Base-by-base conservation (phyloP, 371 early-diverging fungal species). In the Actinomucor elegans region DNA sequence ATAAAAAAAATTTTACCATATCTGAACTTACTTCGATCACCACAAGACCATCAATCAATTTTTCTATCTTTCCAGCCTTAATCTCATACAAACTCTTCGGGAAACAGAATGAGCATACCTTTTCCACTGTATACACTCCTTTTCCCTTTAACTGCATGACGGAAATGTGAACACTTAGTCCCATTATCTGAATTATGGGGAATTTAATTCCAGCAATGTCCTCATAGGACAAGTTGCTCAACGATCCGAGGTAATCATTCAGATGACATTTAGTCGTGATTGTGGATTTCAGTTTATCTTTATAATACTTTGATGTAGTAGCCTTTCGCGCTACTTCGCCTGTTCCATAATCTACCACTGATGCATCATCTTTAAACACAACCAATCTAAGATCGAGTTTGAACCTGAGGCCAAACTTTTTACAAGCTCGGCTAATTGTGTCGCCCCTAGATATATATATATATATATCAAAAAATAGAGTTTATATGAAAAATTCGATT, bases 141-240 rank as follows among this genome's bases (percentile, higher is more conserved):
- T 57, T 57, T 21, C 45, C 50, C 31, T 36, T 28, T 50, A 57
- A 45, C 44, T 51, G 49, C n/a, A 57, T 1, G 38, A 42, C 44
- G 37, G 52, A 59, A 43, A 52, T 47, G 34, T 48, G 52, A 42
- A 48, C 52, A 48, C 20, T 58, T 41, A 58, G 52, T 1, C 59
- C 48, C 37, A 48, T 52, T 47, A 58, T n/a, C 33, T 58, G 59
- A 21, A 46, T 58, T 40, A 51, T 52, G 51, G 59, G 47, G n/a
- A 58, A 52, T 51, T 57, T 57, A 45, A 58, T 46, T 34, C 51
- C 52, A 20, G 47, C 52, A 47, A 53, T 49, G 53, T 59, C 42
- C n/a, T n/a, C n/a, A n/a, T n/a, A n/a, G n/a, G n/a, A n/a, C n/a
- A n/a, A n/a, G n/a, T 53, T 53, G 48, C 26, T 53, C 45, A 48